Evolutionary conservation across 2,329 filamentous ascomycete species (phyloP).

Genomic region (Sclerotinia trifoliorum): DNA sequence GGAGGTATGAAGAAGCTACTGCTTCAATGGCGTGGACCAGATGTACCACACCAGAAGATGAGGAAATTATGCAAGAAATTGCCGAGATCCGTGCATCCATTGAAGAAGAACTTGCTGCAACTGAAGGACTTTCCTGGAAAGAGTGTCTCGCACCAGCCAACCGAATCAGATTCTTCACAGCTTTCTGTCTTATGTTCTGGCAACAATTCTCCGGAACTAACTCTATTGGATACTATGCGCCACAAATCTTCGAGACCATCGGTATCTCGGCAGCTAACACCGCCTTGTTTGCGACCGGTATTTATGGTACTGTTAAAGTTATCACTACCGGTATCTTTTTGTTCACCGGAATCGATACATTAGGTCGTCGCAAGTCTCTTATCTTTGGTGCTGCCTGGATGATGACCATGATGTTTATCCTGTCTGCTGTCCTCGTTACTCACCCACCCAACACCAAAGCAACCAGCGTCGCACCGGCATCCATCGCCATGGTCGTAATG

Average conservation of each 20-base stretch:
- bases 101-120: conserved; percentile 70
- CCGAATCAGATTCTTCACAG: conserved; percentile 45
- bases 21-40: conserved; percentile 57
- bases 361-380: conserved; percentile 51
- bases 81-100: conserved; percentile 63
- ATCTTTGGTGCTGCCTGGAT: conserved; percentile 50
- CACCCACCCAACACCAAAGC: conserved; percentile 40
- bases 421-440: conserved; percentile 48
- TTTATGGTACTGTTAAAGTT: conserved; percentile 71
- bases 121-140: conserved; percentile 59
- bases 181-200: conserved; percentile 49
- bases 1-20: conserved; percentile 57
- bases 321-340: conserved; percentile 58
- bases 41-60: conserved; percentile 57
- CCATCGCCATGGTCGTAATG: conserved; percentile 33
- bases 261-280: conserved; percentile 57
- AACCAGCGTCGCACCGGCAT: conserved; percentile 46
- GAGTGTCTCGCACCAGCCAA: conserved; percentile 41
- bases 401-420: conserved; percentile 53
- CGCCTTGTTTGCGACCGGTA: conserved; percentile 67
- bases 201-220: conserved; percentile 40
- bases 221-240: conserved; percentile 34
- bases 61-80: conserved; percentile 56
- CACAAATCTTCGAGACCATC: conserved; percentile 62
- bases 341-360: conserved; percentile 44